Conservation (phyloP, 2,329 filamentous ascomycete species). For the Acrocalymma vagum region DNA sequence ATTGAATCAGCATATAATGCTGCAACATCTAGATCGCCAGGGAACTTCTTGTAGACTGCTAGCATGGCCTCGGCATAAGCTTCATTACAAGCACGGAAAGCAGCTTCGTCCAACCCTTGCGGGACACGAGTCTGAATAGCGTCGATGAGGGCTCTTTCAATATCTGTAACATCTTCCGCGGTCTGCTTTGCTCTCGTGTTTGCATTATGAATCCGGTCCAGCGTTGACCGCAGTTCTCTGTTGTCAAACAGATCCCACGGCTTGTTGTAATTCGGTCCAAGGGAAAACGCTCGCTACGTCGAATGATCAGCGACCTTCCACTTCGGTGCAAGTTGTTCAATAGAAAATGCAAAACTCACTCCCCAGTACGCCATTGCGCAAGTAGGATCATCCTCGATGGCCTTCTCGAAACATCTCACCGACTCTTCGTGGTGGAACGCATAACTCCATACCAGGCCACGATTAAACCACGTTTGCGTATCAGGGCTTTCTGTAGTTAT, state of each 20-base stretch:
- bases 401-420: constrained; percentile 68
- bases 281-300: constrained; percentile 64
- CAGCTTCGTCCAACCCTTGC: constrained; percentile 48
- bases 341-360: constrained; percentile 26
- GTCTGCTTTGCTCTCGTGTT: constrained; percentile 54
- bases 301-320: constrained; percentile 47
- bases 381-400: constrained; percentile 61
- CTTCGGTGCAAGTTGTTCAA: neutral
- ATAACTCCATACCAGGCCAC: constrained; percentile 77
- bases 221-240: constrained; percentile 62
- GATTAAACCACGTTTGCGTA: constrained; percentile 74
- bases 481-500: constrained; percentile 62
- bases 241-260: constrained; percentile 76
- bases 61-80: constrained; percentile 70
- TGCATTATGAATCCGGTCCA: constrained; percentile 59
- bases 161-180: constrained; percentile 49
- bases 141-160: constrained; percentile 70
- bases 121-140: constrained; percentile 64
- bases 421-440: constrained; percentile 81
- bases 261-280: constrained; percentile 83
- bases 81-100: constrained; percentile 62
- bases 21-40: constrained; percentile 69
- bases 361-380: constrained; percentile 76
- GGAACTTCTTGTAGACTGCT: constrained; percentile 60
- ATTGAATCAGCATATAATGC: constrained; percentile 70